Evolutionary conservation across 305 asterid species (phyloP).

Genomic region (Coffea humblotiana): DNA sequence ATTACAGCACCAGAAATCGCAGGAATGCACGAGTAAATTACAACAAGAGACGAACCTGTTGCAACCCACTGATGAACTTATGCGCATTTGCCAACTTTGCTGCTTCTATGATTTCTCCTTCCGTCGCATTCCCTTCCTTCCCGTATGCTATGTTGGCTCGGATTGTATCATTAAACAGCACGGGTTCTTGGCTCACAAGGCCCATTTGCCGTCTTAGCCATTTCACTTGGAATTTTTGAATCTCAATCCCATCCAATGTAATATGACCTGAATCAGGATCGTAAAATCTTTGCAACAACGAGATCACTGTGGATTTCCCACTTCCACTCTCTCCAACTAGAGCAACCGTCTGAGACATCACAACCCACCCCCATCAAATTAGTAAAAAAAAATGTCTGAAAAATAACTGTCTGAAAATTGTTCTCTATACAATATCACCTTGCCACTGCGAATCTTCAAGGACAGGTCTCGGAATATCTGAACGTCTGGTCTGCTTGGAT

Average conservation of each 20-base stretch:
- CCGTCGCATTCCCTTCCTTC: slow-evolving; percentile 70
- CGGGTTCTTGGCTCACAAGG: slow-evolving; percentile 88
- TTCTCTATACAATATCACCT: slow-evolving; percentile 39
- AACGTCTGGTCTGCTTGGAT: slow-evolving; percentile 77
- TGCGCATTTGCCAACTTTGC: slow-evolving; percentile 87
- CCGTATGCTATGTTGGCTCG: slow-evolving; percentile 86
- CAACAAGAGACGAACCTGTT: slow-evolving; percentile 26
- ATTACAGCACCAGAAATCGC: not conserved
- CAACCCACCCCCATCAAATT: not conserved
- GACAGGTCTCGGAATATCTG: slow-evolving; percentile 70
- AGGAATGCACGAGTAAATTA: not conserved
- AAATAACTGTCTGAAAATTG: not conserved
- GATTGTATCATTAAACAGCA: slow-evolving; percentile 72
- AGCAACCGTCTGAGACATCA: slow-evolving; percentile 64
- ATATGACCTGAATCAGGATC: slow-evolving; percentile 61
- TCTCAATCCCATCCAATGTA: slow-evolving; percentile 68
- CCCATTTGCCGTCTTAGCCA: slow-evolving; percentile 95
- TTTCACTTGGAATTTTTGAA: slow-evolving; percentile 57
- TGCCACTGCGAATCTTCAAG: slow-evolving; percentile 71
- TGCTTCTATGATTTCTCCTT: slow-evolving; percentile 71
- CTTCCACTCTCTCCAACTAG: slow-evolving; percentile 96
- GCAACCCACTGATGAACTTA: slow-evolving; percentile 75
- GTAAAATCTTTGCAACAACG: slow-evolving; percentile 75
- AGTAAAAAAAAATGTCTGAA: too few species aligned
- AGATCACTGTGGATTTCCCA: slow-evolving; percentile 85